Evolutionary conservation across 192 early-diverging fungal genomes (phyloP), one percentile per base, ranked within the genome.

Genomic region (Podochytrium sp.): DNA sequence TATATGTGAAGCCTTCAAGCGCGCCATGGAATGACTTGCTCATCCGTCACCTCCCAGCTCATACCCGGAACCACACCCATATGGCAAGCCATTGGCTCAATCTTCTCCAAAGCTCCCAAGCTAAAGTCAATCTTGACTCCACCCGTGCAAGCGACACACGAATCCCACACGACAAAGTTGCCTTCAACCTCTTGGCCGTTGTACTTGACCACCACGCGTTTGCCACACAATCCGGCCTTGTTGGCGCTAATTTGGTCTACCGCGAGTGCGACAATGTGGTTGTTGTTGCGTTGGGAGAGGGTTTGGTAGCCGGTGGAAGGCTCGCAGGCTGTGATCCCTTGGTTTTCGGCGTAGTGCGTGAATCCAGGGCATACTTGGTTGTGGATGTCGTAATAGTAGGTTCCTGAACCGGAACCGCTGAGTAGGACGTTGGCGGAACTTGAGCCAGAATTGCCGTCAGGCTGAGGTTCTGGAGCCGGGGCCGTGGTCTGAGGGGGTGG

Each of bases 201-300:
- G 65, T 50, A 33, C 12, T 42, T 27, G 18, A 66, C 30, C 7
- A 50, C 50, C 12, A 66, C 65, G 14, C 65, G 65, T 32, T 66
- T 66, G 12, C 65, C 65, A 30, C 65, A 66, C 65, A 66, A 32
- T 10, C n/a, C 43, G 30, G 39, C 65, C 43, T 66, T 66, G 43
- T 66, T 42, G 10, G 25, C 47, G 42, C 25, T 66, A 39, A 66
- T 50, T 50, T 66, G 65, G 43, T 66, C 65, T n/a, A 66, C 0
- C 20, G 65, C 65, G 18, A 66, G 65, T 29, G 65, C 65, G 25
- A 66, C 65, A 66, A 66, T 66, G 43, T 50, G 14, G 47, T 66
- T 66, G 65, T 66, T 50, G 10, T 29, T 12, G 32, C 43, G 65
- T 16, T 42, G 7, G n/a, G 43, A 14, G 14, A 66, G 65, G 14